Evolutionary conservation across 805 yeast genomes (phyloP), one percentile per base, ranked within the genome.

Genomic region (Lachancea waltii): DNA sequence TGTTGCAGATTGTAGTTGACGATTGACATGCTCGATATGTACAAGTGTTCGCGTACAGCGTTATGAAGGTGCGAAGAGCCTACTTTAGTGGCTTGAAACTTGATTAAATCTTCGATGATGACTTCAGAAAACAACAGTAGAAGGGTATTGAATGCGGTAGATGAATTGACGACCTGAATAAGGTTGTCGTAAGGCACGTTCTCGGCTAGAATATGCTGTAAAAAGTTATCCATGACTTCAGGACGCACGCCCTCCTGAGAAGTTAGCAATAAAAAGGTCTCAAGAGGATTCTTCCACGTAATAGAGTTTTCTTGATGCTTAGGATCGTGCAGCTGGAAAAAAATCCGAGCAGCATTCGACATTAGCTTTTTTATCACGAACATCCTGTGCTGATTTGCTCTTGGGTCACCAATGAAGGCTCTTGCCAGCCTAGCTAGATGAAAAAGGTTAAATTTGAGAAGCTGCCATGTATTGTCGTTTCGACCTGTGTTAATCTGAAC

Each of bases 301-400:
- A 11, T 9, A 7, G 26, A 19, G 2, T n/a, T 16, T 9, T 7
- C 11, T n/a, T 9, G 10, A 26, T 13, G 22, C 23, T 33, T 23
- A 10, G 16, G 9, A 24, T 26, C 20, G 19, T 34, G 25, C 13
- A 34, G 14, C 14, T 31, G 25, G n/a, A 49, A 51, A 35, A 56
- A 60, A 14, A 60, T 48, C 16, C 51, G 40, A 9, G 65, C 58
- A 26, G 56, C 42, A 39, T 60, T 60, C 3, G 65, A 60, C 62
- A 60, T 60, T 14, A 60, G 43, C 35, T 59, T 60, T 26, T 52
- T 59, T 7, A 60, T 55, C 5, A 51, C 49, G 11, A 54, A 41
- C 20, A 51, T 26, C 7, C 41, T 36, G 10, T 46, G 25, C 4
- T 44, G 45, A 24, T 37, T 24, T n/a, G 19, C 34, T 14, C 36